Evolutionary conservation across 2,329 filamentous ascomycete species (phyloP).

Genomic region (Aspergillus cejpii): DNA sequence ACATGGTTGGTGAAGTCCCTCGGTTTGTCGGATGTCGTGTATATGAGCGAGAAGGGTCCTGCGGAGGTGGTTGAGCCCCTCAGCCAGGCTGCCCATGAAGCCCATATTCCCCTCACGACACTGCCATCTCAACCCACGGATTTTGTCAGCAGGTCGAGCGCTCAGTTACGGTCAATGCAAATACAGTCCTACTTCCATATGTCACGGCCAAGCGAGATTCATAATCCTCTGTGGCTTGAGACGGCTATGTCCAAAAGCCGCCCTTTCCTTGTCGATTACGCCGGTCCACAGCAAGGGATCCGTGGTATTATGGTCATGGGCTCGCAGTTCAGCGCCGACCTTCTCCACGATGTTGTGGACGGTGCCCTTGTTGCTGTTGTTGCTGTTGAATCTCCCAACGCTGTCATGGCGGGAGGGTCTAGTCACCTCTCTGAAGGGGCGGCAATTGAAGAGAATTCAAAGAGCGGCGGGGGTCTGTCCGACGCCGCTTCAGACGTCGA

Average conservation of each 20-base stretch:
- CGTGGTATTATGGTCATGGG: conserved; percentile 48
- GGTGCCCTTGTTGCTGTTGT: conserved; percentile 51
- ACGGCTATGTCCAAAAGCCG: conserved; percentile 41
- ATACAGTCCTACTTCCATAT: conserved; percentile 57
- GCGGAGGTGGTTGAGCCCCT: conserved; percentile 40
- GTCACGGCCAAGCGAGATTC: conserved; percentile 23
- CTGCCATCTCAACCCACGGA: conserved; percentile 44
- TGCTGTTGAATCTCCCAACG: conserved; percentile 39
- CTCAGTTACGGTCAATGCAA: conserved; percentile 52
- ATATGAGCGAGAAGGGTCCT: conserved; percentile 47
- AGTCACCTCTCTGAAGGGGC: not conserved
- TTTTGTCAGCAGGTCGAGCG: conserved; percentile 43
- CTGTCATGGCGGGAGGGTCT: conserved; percentile 18
- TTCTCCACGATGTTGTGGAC: conserved; percentile 47
- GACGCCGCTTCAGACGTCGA: conserved; percentile 16
- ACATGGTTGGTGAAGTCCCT: conserved; percentile 43
- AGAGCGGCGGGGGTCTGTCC: conserved; percentile 8
- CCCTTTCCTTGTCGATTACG: conserved; percentile 48
- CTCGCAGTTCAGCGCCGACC: conserved; percentile 43
- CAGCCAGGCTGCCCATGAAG: conserved; percentile 34
- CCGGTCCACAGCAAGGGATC: conserved; percentile 41
- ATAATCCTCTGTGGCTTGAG: conserved; percentile 40
- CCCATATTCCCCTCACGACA: conserved; percentile 37
- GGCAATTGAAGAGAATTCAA: conserved; percentile 2
- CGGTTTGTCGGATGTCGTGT: conserved; percentile 48